Conservation (phyloP, 2,329 filamentous ascomycete genomes). For the Ophiostoma tasmaniense region DNA sequence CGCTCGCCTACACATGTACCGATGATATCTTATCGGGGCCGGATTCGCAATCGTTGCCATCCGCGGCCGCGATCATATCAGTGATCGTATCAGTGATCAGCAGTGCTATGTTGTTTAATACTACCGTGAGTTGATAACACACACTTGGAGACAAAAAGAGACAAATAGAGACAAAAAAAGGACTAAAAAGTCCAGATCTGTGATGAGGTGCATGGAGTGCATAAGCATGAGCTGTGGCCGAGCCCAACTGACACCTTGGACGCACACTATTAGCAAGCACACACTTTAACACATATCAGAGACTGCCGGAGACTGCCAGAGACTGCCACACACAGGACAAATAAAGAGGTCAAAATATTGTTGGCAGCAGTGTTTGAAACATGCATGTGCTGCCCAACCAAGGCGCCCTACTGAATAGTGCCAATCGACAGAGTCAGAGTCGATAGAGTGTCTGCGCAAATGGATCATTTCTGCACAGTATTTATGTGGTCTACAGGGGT, state of each 20-base stretch:
- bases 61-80: neutral
- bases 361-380: neutral
- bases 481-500: slow-evolving; percentile 4
- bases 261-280: neutral
- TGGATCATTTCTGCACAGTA: neutral
- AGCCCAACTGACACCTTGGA: slow-evolving; percentile 3
- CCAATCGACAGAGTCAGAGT: neutral
- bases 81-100: neutral
- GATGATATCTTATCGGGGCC: slow-evolving; percentile 1
- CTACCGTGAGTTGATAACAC: neutral
- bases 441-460: neutral
- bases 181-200: neutral
- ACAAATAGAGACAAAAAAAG: too few relatives aligned
- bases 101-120: neutral
- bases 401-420: neutral
- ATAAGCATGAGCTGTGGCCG: neutral
- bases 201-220: neutral
- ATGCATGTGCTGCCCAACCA: neutral
- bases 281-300: neutral
- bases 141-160: neutral
- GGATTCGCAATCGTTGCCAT: neutral
- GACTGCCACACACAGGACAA: neutral
- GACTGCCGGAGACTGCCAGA: too few relatives aligned
- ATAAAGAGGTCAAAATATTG: neutral
- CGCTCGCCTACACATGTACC: neutral